phyloP scores from a whole-genome alignment of 2,329 filamentous ascomycete species.

The Dactylellina cionopaga region DNA sequence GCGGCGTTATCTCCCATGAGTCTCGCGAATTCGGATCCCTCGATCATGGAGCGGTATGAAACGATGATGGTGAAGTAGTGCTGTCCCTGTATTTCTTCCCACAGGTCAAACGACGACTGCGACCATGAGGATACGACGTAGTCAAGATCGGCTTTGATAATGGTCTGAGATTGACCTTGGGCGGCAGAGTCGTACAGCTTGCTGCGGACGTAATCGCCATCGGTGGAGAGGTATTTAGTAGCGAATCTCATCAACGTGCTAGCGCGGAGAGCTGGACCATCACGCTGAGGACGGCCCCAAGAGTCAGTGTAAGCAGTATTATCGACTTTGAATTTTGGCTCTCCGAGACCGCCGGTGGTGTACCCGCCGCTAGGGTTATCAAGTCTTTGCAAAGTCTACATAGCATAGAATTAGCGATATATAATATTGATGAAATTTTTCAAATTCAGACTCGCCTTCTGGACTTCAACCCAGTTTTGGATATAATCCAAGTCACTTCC shows the following conservation, averaged over 20 bases:
- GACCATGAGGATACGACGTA: constrained; percentile 63
- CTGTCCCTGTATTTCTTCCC: constrained; percentile 63
- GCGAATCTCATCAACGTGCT: constrained; percentile 62
- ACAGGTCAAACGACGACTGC: constrained; percentile 62
- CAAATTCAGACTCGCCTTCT: constrained; percentile 1
- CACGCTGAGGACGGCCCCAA: constrained; percentile 63
- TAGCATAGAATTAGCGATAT: constrained; percentile 3
- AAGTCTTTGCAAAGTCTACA: constrained; percentile 58
- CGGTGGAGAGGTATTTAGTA: constrained; percentile 60
- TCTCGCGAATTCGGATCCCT: constrained; percentile 73
- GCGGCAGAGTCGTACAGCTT: constrained; percentile 60
- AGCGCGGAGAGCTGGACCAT: constrained; percentile 61
- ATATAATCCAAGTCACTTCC: constrained; percentile 41
- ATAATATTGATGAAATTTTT: constrained; percentile 57
- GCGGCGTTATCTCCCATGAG: constrained; percentile 70
- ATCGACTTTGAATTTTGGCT: constrained; percentile 62
- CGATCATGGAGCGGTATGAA: constrained; percentile 71
- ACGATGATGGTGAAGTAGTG: constrained; percentile 81
- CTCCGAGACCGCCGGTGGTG: constrained; percentile 59
- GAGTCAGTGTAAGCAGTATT: constrained; percentile 58
- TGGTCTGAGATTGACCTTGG: constrained; percentile 58
- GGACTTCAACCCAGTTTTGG: constrained; percentile 41
- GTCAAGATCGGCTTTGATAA: constrained; percentile 64
- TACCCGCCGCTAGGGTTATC: constrained; percentile 59
- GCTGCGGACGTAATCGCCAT: constrained; percentile 58